Base-by-base conservation (phyloP, 2,329 filamentous ascomycete genomes). In the Coniella lustricola region DNA sequence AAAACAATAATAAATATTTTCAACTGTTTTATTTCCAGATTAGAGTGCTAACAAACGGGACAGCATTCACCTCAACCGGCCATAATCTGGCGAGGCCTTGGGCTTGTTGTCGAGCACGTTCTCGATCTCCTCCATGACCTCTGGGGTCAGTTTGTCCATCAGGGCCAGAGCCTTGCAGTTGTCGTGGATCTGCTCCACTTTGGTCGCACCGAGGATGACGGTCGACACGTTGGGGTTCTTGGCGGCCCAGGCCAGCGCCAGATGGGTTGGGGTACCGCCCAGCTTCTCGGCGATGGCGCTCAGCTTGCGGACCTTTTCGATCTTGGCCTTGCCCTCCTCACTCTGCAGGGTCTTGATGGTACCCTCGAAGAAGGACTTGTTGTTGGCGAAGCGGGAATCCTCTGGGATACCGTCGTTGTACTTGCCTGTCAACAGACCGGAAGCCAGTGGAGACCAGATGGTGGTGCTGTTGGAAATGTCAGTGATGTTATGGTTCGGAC, bases 271-370 rank as follows among this genome's bases (percentile, higher is more conserved):
- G 62, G 76, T 79, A 51, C 82, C 71, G 12, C 75, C 81, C 35
- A 89, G 67, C 57, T 72, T 74, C 47, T 85, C 74, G 2, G 85
- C 84, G 54, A 90, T 74, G 44, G 77, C 71, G 70, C 77, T 67
- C 53, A 81, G 66, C 59, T 74, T 71, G 57, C 74, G 76, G 45
- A 86, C 78, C 62, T 77, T 77, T 54, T 78, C 70, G 52, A 87
- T 56, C 59, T 62, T 61, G 44, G 59, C 59, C 62, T 67, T 67
- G 50, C 78, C 75, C 63, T 77, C 76, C 56, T 72, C 70, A 42
- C 74, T 69, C 68, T 78, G 64, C 39, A 78, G 65, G 48, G 64
- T 58, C 62, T 72, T 71, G 56, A 77, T 63, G 4, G 71, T 72
- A 60, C 66, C 63, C 56, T 70, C 70, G 63, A 79, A 78, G 60